These are phyloP conservation scores for Excoecaria cochinchinensis DNA, from an alignment of 345 rosid genomes.

Conservation along the genomic window DNA sequence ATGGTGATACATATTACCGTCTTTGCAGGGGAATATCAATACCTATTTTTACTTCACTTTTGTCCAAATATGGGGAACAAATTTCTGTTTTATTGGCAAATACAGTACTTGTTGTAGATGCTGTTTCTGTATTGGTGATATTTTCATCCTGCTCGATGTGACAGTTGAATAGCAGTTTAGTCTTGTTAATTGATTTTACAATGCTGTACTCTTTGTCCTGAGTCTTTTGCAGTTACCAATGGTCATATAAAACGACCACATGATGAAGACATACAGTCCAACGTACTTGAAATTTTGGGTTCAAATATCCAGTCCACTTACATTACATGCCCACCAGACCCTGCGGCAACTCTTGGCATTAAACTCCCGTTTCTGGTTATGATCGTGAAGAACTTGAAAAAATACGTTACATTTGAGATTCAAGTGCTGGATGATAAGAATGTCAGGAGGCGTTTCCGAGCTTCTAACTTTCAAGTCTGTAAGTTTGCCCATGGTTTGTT, in stretches of 20 bases:
- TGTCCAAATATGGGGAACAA: not conserved
- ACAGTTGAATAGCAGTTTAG: not conserved
- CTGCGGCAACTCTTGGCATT: constrained; percentile 90
- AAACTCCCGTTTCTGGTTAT: constrained; percentile 91
- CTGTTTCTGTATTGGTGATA: not conserved
- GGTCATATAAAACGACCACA: constrained; percentile 39
- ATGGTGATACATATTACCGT: not conserved
- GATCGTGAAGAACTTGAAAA: constrained; percentile 87
- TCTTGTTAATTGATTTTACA: not conserved
- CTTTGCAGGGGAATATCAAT: not conserved
- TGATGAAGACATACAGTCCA: constrained; percentile 26
- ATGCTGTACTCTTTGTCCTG: not conserved
- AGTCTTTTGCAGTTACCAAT: constrained; percentile 54
- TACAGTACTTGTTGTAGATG: not conserved
- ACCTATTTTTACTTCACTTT: not conserved
- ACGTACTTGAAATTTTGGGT: constrained; percentile 83
- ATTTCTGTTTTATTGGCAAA: not conserved
- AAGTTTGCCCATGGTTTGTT: constrained; percentile 44
- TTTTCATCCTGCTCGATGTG: not conserved
- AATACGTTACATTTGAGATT: constrained; percentile 92
- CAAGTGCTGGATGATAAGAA: constrained; percentile 97
- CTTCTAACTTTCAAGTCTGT: constrained; percentile 99
- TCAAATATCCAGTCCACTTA: constrained; percentile 83
- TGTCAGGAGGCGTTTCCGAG: constrained; percentile 89
- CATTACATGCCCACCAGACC: constrained; percentile 93